A percentile compares a stretch with the other conserved stretches of the same genome.
phyloP scores from a whole-genome alignment of 306 rosid genomes.

The Cucumis sativus region Cucumber_9930_V3 NC_026656.2:6399001-6399500 shows the following conservation, averaged over 20 bases:
- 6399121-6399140: background rate
- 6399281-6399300: background rate
- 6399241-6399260: background rate
- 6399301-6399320: background rate
- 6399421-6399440: background rate
- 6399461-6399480: no score
- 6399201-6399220: conserved; percentile 6
- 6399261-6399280: background rate
- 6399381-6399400: background rate
- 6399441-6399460: background rate
- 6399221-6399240: background rate
- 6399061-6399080: background rate
- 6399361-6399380: background rate
- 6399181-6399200: background rate
- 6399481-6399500: no score
- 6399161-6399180: conserved; percentile 5
- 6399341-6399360: background rate
- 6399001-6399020: no score
- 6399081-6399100: background rate
- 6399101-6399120: background rate
- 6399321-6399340: background rate
- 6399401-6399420: background rate
- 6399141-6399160: background rate
- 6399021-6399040: no score
- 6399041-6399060: no score